Evolutionary conservation across 441 rosid genomes (phyloP), one percentile per base, ranked within the genome.

Genomic region (Croton setiger): DNA sequence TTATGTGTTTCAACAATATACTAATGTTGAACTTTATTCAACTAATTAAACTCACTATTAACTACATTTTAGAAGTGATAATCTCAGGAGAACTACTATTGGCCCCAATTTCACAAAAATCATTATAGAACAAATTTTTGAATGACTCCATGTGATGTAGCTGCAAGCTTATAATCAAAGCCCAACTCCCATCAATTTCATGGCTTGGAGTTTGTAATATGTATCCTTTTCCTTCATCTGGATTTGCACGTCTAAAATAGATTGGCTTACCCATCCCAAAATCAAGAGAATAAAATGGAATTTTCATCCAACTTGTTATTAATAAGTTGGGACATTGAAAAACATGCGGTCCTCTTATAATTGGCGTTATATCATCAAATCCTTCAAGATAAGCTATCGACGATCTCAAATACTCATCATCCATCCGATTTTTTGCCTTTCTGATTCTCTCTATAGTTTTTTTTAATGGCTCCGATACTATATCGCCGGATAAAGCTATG

Each of bases 221-320:
- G 56, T 52, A 43, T 2, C 66, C 61, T 6, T 52, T 31, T 5
- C 85, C 89, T 72, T 78, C 79, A 37, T 7, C 41, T 0, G 18
- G 35, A 15, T 59, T 68, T 1, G 65, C 75, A 54, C 63, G 75
- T 1, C 77, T 72, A 54, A 72, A 13, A 21, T 39, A 69, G 0
- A 72, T 17, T 7, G 86, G 85, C 2, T 49, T 55, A 11, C 83
- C 86, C 79, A 76, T 78, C 48, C 85, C 83, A 23, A 82, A 83
- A 76, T 82, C 79, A n/a, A 67, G 75, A 0, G 74, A 71, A 45
- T 76, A 35, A 3, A 78, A 20, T 3, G 84, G 76, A 48, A 83
- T n/a, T 23, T 52, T 8, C 12, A 36, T 49, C 78, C 80, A 73
- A 7, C 67, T 72, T 4, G n/a, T 35, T 3, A 75, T 65, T 0